Conservation (phyloP, 768 basidiomycete species). For the Russula virescens region DNA sequence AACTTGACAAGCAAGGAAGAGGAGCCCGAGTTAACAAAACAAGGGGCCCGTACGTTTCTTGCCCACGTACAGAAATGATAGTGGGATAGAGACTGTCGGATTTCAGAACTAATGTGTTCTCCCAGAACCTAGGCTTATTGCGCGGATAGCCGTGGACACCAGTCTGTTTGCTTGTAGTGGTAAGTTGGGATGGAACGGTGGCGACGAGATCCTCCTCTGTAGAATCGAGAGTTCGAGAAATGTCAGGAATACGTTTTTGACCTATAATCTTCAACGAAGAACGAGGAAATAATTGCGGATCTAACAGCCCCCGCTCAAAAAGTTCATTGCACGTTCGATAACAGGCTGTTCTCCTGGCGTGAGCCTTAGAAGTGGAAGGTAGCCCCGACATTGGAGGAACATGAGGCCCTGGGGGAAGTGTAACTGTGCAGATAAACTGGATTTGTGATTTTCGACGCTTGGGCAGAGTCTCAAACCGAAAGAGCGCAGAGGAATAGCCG, state of each 20-base stretch:
- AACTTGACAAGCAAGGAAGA: slow-evolving; percentile 49
- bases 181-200: not conserved
- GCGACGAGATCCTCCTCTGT: slow-evolving; percentile 9
- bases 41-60: slow-evolving; percentile 48
- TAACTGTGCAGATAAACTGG: slow-evolving; percentile 44
- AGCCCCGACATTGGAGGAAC: slow-evolving; percentile 42
- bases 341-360: slow-evolving; percentile 57
- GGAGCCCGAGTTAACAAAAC: slow-evolving; percentile 62
- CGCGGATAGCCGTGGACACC: slow-evolving; percentile 52
- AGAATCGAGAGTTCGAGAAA: slow-evolving; percentile 15
- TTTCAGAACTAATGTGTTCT: slow-evolving; percentile 33
- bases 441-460: slow-evolving; percentile 26
- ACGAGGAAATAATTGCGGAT: slow-evolving; percentile 35
- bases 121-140: slow-evolving; percentile 67
- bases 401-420: slow-evolving; percentile 40
- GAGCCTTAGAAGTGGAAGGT: slow-evolving; percentile 39
- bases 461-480: slow-evolving; percentile 39
- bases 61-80: slow-evolving; percentile 39
- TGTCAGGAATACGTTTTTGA: slow-evolving; percentile 15
- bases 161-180: slow-evolving; percentile 19
- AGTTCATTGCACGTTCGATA: slow-evolving; percentile 50
- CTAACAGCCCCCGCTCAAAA: slow-evolving; percentile 46
- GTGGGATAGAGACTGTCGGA: slow-evolving; percentile 49
- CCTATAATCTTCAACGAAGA: slow-evolving; percentile 23
- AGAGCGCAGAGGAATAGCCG: not conserved